Conservation (phyloP, 2,329 filamentous ascomycete genomes). For the Stemphylium lycopersici region DNA sequence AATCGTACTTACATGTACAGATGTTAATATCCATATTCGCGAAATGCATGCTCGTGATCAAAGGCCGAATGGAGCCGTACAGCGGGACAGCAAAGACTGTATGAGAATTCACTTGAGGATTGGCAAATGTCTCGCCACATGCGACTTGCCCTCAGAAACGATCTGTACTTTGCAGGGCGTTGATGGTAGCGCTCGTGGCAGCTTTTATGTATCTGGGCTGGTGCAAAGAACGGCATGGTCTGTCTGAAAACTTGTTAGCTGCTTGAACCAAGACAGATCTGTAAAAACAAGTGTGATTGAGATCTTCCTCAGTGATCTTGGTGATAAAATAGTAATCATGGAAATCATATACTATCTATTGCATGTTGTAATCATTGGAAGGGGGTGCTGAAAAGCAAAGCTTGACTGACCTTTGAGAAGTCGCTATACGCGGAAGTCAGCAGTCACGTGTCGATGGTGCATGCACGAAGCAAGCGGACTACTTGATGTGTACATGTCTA, state of each 20-base stretch:
- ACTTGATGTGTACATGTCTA: neutral
- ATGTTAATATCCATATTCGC: too few species aligned
- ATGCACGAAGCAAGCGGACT: neutral
- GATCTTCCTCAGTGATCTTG: conserved; percentile 70
- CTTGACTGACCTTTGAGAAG: conserved; percentile 18
- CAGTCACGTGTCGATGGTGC: neutral
- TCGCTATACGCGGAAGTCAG: neutral
- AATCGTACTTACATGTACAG: neutral
- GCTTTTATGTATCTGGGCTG: neutral
- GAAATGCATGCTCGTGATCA: too few species aligned
- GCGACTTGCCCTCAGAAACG: neutral
- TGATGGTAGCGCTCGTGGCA: neutral
- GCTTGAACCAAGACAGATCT: conserved; percentile 2
- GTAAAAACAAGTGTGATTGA: conserved; percentile 18
- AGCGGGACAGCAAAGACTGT: too few species aligned
- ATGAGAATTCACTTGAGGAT: too few species aligned
- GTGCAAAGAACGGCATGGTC: neutral
- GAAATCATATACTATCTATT: conserved; percentile 72
- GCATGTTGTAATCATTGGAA: conserved; percentile 70
- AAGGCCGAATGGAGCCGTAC: too few species aligned
- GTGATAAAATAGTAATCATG: conserved; percentile 65
- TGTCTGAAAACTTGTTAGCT: conserved; percentile 35
- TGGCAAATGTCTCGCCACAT: neutral
- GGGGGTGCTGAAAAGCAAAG: conserved; percentile 17
- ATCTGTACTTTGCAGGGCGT: too few species aligned